Conservation (phyloP, 1,284 basidiomycete species). For the Moesziomyces sp. region DNA sequence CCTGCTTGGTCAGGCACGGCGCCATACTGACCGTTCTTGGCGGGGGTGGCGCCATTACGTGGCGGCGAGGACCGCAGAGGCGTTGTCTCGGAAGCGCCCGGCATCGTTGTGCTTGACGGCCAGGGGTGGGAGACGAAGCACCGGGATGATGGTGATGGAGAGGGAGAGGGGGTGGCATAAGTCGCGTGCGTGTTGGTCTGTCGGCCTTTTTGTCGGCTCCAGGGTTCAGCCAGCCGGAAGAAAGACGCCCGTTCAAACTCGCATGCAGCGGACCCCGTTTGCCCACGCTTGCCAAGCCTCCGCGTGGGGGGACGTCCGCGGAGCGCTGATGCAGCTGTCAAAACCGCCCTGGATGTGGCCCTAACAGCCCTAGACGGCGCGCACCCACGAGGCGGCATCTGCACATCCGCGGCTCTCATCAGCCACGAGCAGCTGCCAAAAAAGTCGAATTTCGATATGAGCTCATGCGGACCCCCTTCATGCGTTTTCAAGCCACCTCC, state of each 20-base stretch:
- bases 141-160: neutral
- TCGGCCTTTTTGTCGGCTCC: slow-evolving; percentile 7
- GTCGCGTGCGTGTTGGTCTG: too few relatives aligned
- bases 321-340: neutral
- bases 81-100: slow-evolving; percentile 24
- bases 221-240: slow-evolving; percentile 5
- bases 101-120: slow-evolving; percentile 3
- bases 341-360: too few relatives aligned
- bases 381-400: too few relatives aligned
- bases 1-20: slow-evolving; percentile 1
- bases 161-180: neutral
- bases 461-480: neutral
- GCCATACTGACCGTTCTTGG: slow-evolving; percentile 13
- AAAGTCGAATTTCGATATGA: neutral
- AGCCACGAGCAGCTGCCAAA: neutral
- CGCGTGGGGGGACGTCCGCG: slow-evolving; percentile 1
- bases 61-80: slow-evolving; percentile 12
- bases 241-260: slow-evolving; percentile 2
- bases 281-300: too few relatives aligned
- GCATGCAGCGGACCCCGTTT: too few relatives aligned
- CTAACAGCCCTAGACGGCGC: neutral
- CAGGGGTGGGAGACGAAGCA: too few relatives aligned
- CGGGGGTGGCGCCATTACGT: neutral
- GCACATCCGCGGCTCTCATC: neutral
- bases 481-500: neutral